Evolutionary conservation across 1,139 yeast species (phyloP).

Genomic region (Geotrichum cucujoidarum): DNA sequence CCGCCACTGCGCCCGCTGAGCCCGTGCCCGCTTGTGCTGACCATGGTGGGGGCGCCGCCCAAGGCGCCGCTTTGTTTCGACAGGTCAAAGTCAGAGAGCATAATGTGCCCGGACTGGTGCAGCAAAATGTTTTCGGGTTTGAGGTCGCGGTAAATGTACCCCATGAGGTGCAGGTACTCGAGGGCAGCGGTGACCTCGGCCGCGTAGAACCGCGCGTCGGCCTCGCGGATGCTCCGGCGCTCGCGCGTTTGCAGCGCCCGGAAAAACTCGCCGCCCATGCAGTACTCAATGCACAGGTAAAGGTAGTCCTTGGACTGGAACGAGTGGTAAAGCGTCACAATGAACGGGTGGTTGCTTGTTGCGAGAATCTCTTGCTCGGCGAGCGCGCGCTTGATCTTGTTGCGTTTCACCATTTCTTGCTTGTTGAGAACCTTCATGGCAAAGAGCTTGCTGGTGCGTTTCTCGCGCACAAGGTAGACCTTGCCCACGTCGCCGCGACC

Average conservation of each 20-base stretch:
- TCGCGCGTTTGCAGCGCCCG: conserved; percentile 90
- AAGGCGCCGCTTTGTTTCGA: conserved; percentile 82
- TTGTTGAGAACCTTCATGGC: conserved; percentile 92
- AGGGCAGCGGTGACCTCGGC: conserved; percentile 97
- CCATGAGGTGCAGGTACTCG: conserved; percentile 93
- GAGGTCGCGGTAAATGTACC: conserved; percentile 89
- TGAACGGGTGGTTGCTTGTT: conserved; percentile 93
- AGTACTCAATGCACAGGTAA: conserved; percentile 97
- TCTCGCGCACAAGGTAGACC: conserved; percentile 86
- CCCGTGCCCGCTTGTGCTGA: too few species aligned
- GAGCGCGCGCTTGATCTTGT: conserved; percentile 87
- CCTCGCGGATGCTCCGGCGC: conserved; percentile 80
- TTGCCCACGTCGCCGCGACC: conserved; percentile 99
- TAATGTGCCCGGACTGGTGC: conserved; percentile 95
- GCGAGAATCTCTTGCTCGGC: conserved; percentile 97
- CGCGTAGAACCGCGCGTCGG: conserved; percentile 89
- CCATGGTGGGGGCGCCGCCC: conserved; percentile 45
- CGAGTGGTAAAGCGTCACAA: conserved; percentile 91
- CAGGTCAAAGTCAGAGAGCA: conserved; percentile 93
- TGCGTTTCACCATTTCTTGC: conserved; percentile 90
- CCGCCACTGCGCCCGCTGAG: too few species aligned
- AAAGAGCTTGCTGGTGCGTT: conserved; percentile 63
- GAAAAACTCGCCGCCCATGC: conserved; percentile 99
- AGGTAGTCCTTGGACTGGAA: conserved; percentile 90
- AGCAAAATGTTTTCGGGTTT: conserved; percentile 91